phyloP scores from a whole-genome alignment of 768 basidiomycete genomes.

The Leccinum longicurvipes region DNA sequence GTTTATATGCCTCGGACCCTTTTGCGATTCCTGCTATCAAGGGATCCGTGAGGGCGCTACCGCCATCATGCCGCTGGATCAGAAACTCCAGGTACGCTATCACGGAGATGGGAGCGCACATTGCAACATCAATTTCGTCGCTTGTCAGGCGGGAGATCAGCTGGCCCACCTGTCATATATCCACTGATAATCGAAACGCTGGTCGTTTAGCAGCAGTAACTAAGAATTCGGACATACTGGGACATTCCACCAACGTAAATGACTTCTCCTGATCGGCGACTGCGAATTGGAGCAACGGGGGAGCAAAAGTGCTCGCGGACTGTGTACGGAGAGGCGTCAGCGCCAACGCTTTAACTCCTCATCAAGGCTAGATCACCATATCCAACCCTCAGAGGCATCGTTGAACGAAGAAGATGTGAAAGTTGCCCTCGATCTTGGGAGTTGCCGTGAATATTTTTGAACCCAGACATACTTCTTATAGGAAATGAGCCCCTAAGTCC shows the following conservation, averaged over 20 bases:
- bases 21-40: constrained; percentile 92
- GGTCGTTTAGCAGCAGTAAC: neutral
- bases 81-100: neutral
- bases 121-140: constrained; percentile 78
- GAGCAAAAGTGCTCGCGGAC: constrained; percentile 91
- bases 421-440: neutral
- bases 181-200: constrained; percentile 20
- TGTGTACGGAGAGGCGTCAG: constrained; percentile 26
- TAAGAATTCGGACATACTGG: constrained; percentile 48
- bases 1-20: constrained; percentile 82
- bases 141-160: constrained; percentile 71
- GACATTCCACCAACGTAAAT: constrained; percentile 86
- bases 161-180: constrained; percentile 65
- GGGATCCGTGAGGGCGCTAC: constrained; percentile 84
- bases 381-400: constrained; percentile 32
- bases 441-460: neutral
- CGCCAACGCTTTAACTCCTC: neutral
- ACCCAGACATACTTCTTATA: neutral
- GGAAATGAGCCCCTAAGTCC: too few relatives aligned
- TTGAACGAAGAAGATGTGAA: neutral
- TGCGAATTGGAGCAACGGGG: constrained; percentile 84
- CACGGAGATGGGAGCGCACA: constrained; percentile 43
- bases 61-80: neutral
- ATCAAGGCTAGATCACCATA: constrained; percentile 22
- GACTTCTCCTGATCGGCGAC: constrained; percentile 64